A percentile compares a stretch with the other conserved stretches of the same genome.
phyloP scores from a whole-genome alignment of 331 rosid genomes.

The Phaseolus coccineus region DNA sequence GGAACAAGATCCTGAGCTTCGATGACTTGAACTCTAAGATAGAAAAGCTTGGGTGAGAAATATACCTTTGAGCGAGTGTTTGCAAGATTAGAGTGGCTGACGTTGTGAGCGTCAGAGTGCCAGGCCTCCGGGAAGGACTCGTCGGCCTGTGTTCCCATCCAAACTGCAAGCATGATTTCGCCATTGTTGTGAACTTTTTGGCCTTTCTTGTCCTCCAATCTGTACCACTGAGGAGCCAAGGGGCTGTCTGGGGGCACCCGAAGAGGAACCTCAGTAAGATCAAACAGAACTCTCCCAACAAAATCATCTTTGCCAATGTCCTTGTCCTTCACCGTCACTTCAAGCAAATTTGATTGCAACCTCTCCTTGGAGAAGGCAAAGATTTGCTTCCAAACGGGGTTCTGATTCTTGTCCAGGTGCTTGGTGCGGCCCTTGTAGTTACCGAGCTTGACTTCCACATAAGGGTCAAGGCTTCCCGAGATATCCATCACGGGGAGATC shows the following conservation, averaged over 20 bases:
- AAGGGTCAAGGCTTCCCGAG: slow-evolving; percentile 91
- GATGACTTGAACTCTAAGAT: slow-evolving; percentile 78
- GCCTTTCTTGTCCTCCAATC: slow-evolving; percentile 74
- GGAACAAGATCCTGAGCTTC: slow-evolving; percentile 92
- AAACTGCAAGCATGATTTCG: slow-evolving; percentile 94
- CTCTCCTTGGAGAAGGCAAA: slow-evolving; percentile 85
- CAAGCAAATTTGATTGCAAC: slow-evolving; percentile 76
- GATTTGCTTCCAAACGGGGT: slow-evolving; percentile 89
- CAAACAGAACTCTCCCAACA: slow-evolving; percentile 75
- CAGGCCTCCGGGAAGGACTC: slow-evolving; percentile 95
- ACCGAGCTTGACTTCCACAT: slow-evolving; percentile 92
- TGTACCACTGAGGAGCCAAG: slow-evolving; percentile 98
- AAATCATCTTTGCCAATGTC: slow-evolving; percentile 87
- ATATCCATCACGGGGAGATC: slow-evolving; percentile 93
- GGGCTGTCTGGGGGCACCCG: slow-evolving; percentile 94
- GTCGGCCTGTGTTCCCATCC: slow-evolving; percentile 99
- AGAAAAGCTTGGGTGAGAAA: slow-evolving; percentile 87
- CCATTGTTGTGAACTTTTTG: slow-evolving; percentile 52
- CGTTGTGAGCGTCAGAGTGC: slow-evolving; percentile 93
- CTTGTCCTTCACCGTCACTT: slow-evolving; percentile 85
- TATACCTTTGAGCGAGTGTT: slow-evolving; percentile 86
- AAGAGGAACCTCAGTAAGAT: slow-evolving; percentile 73
- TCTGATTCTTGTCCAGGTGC: slow-evolving; percentile 83
- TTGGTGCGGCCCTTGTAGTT: slow-evolving; percentile 84
- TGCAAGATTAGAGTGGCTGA: slow-evolving; percentile 73